A percentile compares a stretch with the other conserved stretches of the same genome.
These are phyloP conservation scores for Cymbidium sinense DNA, from an alignment of 106 monocot genomes.

Conservation along the genomic window DNA sequence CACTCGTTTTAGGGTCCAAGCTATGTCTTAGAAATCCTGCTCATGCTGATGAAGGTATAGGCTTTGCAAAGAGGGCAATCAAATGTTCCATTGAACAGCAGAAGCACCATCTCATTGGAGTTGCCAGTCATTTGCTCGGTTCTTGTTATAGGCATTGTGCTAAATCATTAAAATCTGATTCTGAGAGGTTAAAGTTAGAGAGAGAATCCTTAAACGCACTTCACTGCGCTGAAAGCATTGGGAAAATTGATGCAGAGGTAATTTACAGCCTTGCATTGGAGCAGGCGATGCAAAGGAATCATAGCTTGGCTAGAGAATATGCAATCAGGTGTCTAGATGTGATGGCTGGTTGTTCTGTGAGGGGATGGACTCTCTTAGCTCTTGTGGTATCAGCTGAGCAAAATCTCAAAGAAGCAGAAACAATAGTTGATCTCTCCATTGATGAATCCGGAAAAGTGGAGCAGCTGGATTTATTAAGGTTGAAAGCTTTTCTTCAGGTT, in stretches of 20 bases:
- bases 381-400: conserved; percentile 49
- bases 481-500: conserved; percentile 65
- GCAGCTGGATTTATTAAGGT: conserved; percentile 43
- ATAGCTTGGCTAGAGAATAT: conserved; percentile 39
- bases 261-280: conserved; percentile 54
- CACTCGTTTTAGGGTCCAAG: conserved; percentile 59
- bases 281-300: conserved; percentile 49
- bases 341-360: conserved; percentile 49
- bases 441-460: conserved; percentile 41
- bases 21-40: conserved; percentile 37
- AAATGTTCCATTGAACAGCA: conserved; percentile 15
- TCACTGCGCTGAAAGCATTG: conserved; percentile 27
- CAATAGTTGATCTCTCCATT: conserved; percentile 61
- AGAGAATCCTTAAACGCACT: conserved; percentile 37
- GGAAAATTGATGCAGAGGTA: conserved; percentile 46
- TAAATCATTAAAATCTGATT: conserved; percentile 40
- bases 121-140: conserved; percentile 50
- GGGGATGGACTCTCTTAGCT: conserved; percentile 72
- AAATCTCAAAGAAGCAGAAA: conserved; percentile 53
- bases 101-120: conserved; percentile 35
- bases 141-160: conserved; percentile 41
- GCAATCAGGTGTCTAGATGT: conserved; percentile 43
- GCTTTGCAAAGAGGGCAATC: conserved; percentile 39
- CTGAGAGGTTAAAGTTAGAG: conserved; percentile 40
- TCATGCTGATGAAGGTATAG: conserved; percentile 45